phyloP scores from a whole-genome alignment of 139 green algal species.

The Eudorina sp. region DNA sequence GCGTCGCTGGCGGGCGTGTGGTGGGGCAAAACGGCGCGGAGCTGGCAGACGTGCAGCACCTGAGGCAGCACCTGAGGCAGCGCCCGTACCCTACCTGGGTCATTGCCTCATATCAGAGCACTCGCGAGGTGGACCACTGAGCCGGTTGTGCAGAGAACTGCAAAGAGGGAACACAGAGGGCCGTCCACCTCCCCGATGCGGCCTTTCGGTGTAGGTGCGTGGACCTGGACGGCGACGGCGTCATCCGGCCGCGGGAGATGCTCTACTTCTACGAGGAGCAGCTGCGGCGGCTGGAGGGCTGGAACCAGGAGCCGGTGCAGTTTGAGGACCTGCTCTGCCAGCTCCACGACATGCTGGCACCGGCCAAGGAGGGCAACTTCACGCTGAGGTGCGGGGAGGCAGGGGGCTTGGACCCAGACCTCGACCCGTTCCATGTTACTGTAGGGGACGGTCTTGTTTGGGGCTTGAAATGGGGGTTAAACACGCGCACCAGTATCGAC shows the following conservation, averaged over 20 bases:
- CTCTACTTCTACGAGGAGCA: slow-evolving; percentile 98
- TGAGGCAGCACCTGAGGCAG: no score
- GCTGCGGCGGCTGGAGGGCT: slow-evolving; percentile 96
- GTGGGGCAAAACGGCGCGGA: not conserved
- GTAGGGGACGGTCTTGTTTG: no score
- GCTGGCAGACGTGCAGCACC: not conserved
- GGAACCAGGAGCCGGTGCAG: slow-evolving; percentile 84
- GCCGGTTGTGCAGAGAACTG: no score
- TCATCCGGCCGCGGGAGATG: slow-evolving; percentile 90
- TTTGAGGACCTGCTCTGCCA: slow-evolving; percentile 95
- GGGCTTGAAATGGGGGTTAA: no score
- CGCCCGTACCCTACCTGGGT: no score
- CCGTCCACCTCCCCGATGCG: no score
- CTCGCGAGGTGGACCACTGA: no score
- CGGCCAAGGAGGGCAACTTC: slow-evolving; percentile 66
- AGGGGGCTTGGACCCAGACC: no score
- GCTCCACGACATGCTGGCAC: slow-evolving; percentile 96
- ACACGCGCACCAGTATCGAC: no score
- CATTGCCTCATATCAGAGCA: no score
- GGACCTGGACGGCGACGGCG: slow-evolving; percentile 94
- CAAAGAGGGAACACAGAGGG: no score
- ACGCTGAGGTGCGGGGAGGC: slow-evolving; percentile 58
- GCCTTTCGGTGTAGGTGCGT: slow-evolving; percentile 79
- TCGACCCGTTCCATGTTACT: no score
- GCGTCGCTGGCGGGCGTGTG: slow-evolving; percentile 7